Base-by-base conservation (phyloP, 495 filamentous ascomycete species). In the Apiosordaria backusii region DNA sequence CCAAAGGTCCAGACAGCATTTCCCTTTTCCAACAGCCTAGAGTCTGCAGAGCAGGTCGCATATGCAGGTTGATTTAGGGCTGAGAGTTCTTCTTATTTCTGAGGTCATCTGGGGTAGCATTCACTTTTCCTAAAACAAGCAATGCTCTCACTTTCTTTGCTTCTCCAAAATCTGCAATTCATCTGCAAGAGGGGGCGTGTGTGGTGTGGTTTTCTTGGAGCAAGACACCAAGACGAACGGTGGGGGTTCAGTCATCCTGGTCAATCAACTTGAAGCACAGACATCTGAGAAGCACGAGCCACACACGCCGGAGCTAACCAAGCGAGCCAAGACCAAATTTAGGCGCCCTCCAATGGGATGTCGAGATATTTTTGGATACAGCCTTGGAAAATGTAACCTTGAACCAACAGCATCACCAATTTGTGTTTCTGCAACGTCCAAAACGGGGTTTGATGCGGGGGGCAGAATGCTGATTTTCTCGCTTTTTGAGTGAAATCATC, bases 281-380 rank as follows among this genome's bases (percentile, higher is more conserved):
- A 45, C 35, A 45, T 45, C 16, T 45, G 35, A 45, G 35, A 45
- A 45, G 35, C 35, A 45, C 35, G 35, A 45, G 35, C 35, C 35
- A 45, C n/a, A n/a, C n/a, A n/a, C n/a, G n/a, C n/a, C n/a, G n/a
- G n/a, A n/a, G n/a, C n/a, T n/a, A n/a, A n/a, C n/a, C n/a, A n/a
- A n/a, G n/a, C 35, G 35, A 45, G 35, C 35, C 35, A 45, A 45
- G 35, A 45, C 35, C 35, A 45, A 27, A 22, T 45, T 19, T 61
- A 61, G 27, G 59, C 59, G 59, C 59, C 59, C 27, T 61, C 59
- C 23, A 61, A 61, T 61, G 26, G 45, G 15, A 61, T 40, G 19
- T 4, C 21, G 24, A 40, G 59, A 61, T 61, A 61, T 61, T 27
- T 61, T 61, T 61, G 59, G 27, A 21, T 45, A 45, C 35, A 45